These are phyloP conservation scores for Fulvia fulva DNA, from an alignment of 2,329 filamentous ascomycete genomes.

Conservation along the genomic window DNA sequence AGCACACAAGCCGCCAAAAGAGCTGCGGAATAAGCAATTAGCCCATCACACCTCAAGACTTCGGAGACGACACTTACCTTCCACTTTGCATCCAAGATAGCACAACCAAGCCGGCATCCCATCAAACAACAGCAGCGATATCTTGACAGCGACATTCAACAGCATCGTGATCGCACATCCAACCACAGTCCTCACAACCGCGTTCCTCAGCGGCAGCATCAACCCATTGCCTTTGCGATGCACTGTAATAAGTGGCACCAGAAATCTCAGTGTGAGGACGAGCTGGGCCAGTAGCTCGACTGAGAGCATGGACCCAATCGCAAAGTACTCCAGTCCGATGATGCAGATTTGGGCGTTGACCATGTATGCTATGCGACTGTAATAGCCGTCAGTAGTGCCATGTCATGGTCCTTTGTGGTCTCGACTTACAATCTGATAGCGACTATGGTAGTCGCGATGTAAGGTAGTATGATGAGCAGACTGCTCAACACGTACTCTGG, in stretches of 20 bases:
- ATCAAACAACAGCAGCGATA: slow-evolving; percentile 9
- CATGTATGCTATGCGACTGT: slow-evolving; percentile 6
- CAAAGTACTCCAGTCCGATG: slow-evolving; percentile 2
- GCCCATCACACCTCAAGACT: neutral
- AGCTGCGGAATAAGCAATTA: neutral
- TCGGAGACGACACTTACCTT: slow-evolving; percentile 1
- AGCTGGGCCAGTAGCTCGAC: slow-evolving; percentile 6
- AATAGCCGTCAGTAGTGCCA: neutral
- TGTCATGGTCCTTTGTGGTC: neutral
- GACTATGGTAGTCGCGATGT: neutral
- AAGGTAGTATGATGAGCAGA: slow-evolving; percentile 8
- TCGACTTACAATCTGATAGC: slow-evolving; percentile 6
- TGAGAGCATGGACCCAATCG: slow-evolving; percentile 5
- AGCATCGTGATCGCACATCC: slow-evolving; percentile 8
- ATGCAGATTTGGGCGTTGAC: slow-evolving; percentile 5
- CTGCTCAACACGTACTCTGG: slow-evolving; percentile 8
- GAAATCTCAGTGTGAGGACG: slow-evolving; percentile 8
- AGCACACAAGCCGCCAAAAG: slow-evolving; percentile 9
- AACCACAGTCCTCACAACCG: slow-evolving; percentile 7
- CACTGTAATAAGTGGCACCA: slow-evolving; percentile 5
- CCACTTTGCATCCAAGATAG: slow-evolving; percentile 11
- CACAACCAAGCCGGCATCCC: slow-evolving; percentile 12
- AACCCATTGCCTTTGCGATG: slow-evolving; percentile 4
- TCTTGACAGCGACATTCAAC: slow-evolving; percentile 7
- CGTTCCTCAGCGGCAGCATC: slow-evolving; percentile 5